Conservation (phyloP, 202 grass and related monocot genomes). For the Schoenoplectus tabernaemontani region DNA sequence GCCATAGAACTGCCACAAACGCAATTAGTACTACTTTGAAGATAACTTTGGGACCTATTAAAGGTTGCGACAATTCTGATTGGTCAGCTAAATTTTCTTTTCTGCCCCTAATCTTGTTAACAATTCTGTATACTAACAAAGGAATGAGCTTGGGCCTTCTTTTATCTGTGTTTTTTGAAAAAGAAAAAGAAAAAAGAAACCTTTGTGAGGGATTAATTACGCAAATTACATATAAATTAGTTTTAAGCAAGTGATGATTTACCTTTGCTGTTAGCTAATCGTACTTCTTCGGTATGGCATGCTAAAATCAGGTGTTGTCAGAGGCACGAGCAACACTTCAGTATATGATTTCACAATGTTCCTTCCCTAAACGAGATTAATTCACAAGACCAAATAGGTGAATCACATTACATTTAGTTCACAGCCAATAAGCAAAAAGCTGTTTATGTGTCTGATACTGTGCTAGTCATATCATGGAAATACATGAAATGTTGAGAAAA, state of each 20-base stretch:
- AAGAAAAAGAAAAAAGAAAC: neutral
- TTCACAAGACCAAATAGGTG: neutral
- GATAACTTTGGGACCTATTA: constrained; percentile 42
- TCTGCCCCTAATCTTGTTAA: constrained; percentile 29
- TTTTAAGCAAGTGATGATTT: constrained; percentile 2
- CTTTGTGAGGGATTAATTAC: neutral
- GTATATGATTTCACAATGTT: constrained; percentile 77
- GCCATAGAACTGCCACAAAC: constrained; percentile 44
- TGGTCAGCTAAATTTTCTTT: constrained; percentile 27
- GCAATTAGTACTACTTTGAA: constrained; percentile 61
- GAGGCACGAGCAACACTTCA: constrained; percentile 91
- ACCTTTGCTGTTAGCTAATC: constrained; percentile 62
- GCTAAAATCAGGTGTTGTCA: constrained; percentile 99
- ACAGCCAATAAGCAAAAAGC: neutral
- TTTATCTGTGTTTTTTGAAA: constrained; percentile 27
- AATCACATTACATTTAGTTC: neutral
- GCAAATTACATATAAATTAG: neutral
- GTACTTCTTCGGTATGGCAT: constrained; percentile 97
- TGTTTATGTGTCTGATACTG: neutral
- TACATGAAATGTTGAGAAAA: neutral
- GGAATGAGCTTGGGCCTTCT: constrained; percentile 42
- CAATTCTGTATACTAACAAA: constrained; percentile 51
- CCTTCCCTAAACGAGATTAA: constrained; percentile 51
- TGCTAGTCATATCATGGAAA: neutral
- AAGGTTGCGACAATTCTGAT: constrained; percentile 24